These are phyloP conservation scores for Xeromyces bisporus DNA, from an alignment of 495 filamentous ascomycete species.

Conservation along the genomic window DNA sequence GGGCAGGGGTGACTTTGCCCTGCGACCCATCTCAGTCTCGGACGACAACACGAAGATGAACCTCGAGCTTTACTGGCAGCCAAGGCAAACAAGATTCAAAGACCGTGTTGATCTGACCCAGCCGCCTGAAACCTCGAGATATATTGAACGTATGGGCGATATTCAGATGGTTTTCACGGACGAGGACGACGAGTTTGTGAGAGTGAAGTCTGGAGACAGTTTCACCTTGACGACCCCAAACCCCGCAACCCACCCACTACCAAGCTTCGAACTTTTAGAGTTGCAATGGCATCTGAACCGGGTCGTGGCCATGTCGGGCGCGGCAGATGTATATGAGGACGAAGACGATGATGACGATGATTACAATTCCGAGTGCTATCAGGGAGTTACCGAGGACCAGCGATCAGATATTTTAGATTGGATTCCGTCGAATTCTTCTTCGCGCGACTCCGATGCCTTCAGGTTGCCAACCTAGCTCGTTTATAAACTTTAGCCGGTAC, in stretches of 20 bases:
- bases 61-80: neutral
- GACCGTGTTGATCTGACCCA: neutral
- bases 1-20: neutral
- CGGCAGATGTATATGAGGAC: constrained; percentile 1
- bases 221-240: neutral
- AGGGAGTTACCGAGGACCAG: neutral
- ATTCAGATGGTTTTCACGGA: neutral
- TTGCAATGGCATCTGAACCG: neutral
- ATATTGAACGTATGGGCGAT: neutral
- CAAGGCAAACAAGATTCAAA: too few species aligned
- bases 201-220: neutral
- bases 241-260: neutral
- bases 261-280: neutral
- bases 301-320: neutral
- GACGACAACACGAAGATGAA: neutral
- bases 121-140: neutral
- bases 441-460: too few species aligned
- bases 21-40: neutral
- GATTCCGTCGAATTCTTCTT: too few species aligned
- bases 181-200: neutral
- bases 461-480: too few species aligned
- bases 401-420: too few species aligned
- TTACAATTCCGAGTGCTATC: neutral
- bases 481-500: too few species aligned
- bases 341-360: neutral